Percentiles rank a stretch among this genome's conserved stretches.
Evolutionary conservation across 108 stramenopile genomes (phyloP).

Genomic region (Pseudonitzschia multiseries): DNA sequence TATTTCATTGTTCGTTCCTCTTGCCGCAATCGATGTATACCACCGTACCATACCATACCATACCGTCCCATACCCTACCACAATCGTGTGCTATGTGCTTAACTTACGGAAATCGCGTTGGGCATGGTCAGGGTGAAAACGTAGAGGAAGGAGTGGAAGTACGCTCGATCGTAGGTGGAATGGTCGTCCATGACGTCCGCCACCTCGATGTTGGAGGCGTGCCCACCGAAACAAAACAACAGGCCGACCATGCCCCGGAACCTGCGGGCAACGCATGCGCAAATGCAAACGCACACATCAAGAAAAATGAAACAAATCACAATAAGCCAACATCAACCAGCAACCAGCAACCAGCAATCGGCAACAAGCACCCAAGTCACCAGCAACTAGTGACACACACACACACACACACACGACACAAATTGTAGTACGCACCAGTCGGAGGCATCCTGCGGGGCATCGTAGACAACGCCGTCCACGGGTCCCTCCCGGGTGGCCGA

Average conservation of each 20-base stretch:
- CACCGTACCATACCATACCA: no score
- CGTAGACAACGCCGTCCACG: conserved; percentile 14
- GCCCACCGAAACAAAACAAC: conserved; percentile 27
- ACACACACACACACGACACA: no score
- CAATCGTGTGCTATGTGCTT: neutral
- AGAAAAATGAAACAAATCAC: no score
- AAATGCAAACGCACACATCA: no score
- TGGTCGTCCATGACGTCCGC: conserved; percentile 35
- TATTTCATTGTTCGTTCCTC: no score
- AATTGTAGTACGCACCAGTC: no score
- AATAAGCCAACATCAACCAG: no score
- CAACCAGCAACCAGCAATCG: no score
- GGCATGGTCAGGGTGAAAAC: conserved; percentile 27
- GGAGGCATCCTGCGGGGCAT: conserved; percentile 8
- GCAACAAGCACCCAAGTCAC: no score
- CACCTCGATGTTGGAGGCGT: conserved; percentile 28
- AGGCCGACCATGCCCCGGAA: conserved; percentile 23
- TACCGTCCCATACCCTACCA: no score
- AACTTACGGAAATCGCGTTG: conserved; percentile 14
- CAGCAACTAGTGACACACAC: no score
- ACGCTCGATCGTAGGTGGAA: conserved; percentile 21
- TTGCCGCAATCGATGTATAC: no score
- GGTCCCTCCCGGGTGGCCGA: neutral
- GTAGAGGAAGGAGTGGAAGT: conserved; percentile 25
- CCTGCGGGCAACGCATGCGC: neutral